Evolutionary conservation across 225 moss, liverwort and hornwort species (phyloP), one percentile per base, ranked within the genome.

Genomic region (Pseudisothecium myosuroides): DNA sequence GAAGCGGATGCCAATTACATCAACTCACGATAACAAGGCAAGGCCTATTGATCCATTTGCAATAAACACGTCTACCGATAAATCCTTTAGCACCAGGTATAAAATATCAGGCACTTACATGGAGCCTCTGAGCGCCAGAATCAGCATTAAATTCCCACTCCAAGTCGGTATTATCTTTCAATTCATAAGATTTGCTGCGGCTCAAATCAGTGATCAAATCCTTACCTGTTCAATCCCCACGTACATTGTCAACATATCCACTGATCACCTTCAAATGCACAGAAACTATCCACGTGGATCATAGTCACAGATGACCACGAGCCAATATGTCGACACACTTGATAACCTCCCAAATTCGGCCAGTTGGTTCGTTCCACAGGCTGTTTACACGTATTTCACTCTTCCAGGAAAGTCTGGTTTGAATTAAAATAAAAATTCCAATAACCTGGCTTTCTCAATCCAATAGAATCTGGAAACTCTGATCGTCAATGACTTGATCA

Each of bases 131-230:
- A 82, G 81, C 63, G 54, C 80, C 90, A 77, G 75, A 85, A 82
- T 62, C 76, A 37, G 87, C 89, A 81, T 93, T 93, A n/a, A 97
- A 97, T 81, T 98, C 95, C 95, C 97, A 97, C 66, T 97, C 96
- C 58, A 85, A 59, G 43, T 89, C 92, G 58, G 94, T 96, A 87
- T 93, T 91, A 28, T 96, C 94, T n/a, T 56, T n/a, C 55, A 37
- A 26, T 16, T 56, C 78, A 85, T 93, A 96, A 72, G 95, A 94
- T 84, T 93, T 91, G 34, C 88, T 93, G 90, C 96, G 95, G 76
- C 96, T 94, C 54, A 96, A 94, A 56, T 94, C 96, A 77, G 95
- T 89, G 49, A 97, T 96, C 77, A 97, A 93, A 87, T 98, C 97
- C 90, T 95, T 94, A 36, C 96, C 50, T 95, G 92, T 72, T 73